A percentile compares a stretch with the other conserved stretches of the same genome.
These are phyloP conservation scores for Saksenaea oblongispora DNA, from an alignment of 371 early-diverging fungal species.

Conservation along the genomic window DNA sequence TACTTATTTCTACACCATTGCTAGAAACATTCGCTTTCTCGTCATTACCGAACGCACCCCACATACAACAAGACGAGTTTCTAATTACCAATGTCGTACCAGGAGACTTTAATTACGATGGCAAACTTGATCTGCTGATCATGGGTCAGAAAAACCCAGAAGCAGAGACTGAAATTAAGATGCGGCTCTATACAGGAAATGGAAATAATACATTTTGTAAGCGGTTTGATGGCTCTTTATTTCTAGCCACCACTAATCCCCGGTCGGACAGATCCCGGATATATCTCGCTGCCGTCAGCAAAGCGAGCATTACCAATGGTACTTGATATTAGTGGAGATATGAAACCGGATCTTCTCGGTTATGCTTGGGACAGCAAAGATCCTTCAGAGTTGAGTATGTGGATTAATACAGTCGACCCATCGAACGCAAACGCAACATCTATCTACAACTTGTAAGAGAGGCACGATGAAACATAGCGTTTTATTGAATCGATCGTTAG, in stretches of 20 bases:
- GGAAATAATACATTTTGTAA: slow-evolving; percentile 66
- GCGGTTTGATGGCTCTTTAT: background rate
- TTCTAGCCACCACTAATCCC: background rate
- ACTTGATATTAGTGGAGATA: slow-evolving; percentile 79
- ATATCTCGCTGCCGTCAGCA: slow-evolving; percentile 56
- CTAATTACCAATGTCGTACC: slow-evolving; percentile 77
- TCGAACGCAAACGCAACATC: slow-evolving; percentile 16
- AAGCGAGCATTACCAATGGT: slow-evolving; percentile 73
- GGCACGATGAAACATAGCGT: slow-evolving; percentile 1
- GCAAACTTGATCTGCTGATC: slow-evolving; percentile 79
- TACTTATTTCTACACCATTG: background rate
- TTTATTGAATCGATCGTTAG: slow-evolving; percentile 9
- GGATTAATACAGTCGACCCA: slow-evolving; percentile 50
- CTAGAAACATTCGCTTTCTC: slow-evolving; percentile 29
- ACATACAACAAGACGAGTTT: slow-evolving; percentile 31
- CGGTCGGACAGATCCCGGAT: slow-evolving; percentile 32
- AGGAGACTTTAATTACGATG: slow-evolving; percentile 88
- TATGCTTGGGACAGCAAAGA: slow-evolving; percentile 47
- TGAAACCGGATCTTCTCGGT: slow-evolving; percentile 80
- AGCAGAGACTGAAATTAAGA: slow-evolving; percentile 50
- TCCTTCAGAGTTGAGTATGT: slow-evolving; percentile 46
- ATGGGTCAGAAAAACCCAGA: slow-evolving; percentile 57
- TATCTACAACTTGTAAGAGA: slow-evolving; percentile 42
- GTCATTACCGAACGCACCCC: slow-evolving; percentile 23
- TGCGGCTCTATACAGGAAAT: slow-evolving; percentile 75